phyloP scores from a whole-genome alignment of 345 rosid species.

The Citrus glauca region DNA sequence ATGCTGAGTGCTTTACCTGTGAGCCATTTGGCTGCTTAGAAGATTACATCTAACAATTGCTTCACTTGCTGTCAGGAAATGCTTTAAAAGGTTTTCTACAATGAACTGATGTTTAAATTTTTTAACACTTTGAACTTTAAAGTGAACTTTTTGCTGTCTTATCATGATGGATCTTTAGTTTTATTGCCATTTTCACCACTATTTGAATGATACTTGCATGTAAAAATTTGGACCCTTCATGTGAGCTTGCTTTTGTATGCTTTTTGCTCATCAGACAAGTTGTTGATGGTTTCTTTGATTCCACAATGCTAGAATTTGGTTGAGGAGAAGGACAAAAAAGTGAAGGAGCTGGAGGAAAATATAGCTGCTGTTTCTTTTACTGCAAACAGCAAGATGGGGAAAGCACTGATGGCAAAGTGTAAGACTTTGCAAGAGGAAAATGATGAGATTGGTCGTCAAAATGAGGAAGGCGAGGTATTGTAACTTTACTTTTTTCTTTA shows the following conservation, averaged over 20 bases:
- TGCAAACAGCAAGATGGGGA: constrained; percentile 88
- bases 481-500: neutral
- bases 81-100: neutral
- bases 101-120: neutral
- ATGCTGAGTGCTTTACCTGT: neutral
- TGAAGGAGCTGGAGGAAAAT: constrained; percentile 91
- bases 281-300: constrained; percentile 6
- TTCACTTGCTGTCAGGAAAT: neutral
- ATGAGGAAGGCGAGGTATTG: constrained; percentile 91
- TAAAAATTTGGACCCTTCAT: neutral
- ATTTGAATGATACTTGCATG: neutral
- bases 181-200: neutral
- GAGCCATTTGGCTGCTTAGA: neutral
- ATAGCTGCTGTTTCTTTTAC: constrained; percentile 87
- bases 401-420: constrained; percentile 93
- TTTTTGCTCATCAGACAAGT: neutral
- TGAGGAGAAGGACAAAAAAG: constrained; percentile 93
- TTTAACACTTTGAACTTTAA: neutral
- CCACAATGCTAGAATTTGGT: constrained; percentile 60
- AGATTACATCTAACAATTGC: neutral
- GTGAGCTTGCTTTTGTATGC: neutral
- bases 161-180: neutral
- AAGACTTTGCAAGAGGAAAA: constrained; percentile 94
- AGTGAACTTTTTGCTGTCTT: neutral
- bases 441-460: constrained; percentile 94